Base-by-base conservation (phyloP, 495 filamentous ascomycete species). In the Daldinia decipiens region DNA sequence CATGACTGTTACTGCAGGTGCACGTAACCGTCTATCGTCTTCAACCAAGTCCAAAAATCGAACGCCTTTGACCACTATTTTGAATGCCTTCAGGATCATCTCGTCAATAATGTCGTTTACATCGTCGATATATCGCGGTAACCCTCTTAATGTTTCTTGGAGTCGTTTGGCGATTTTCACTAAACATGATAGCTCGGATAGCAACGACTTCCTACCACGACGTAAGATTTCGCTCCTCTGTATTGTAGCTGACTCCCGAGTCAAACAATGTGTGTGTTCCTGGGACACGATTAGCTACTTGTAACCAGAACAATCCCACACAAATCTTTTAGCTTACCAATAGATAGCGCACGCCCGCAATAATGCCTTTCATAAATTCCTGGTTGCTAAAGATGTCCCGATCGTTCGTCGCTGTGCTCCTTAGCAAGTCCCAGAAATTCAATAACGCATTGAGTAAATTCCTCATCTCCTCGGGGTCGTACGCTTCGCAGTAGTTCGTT, bases 401-500 rank as follows among this genome's bases (percentile, higher is more conserved):
- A 79, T 82, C 89, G 83, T 76, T 88, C 79, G 77, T 86, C 77
- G 77, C 87, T 80, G 84, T 75, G 84, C 91, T 82, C 86, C 89
- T 77, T 74, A 97, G 87, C 67, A 97, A 84, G 76, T 98, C 95
- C 92, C 94, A 98, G 64, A 98, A 93, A 68, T 93, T 90, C 8
- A 94, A 89, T 76, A 98, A 81, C 1, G 95, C 94, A 67, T 92
- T 92, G 27, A 99, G 84, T 32, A 98, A 85, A 64, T 87, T 91
- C 64, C 90, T 88, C 85, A 98, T 95, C 56, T 92, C 88, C 21
- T 93, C 84, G 52, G 93, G 91, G 68, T 97, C 92, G 77, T 97
- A 99, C 11, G 92, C 87, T 77, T 97, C 93, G 82, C 96, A 99
- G 78, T 98, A 98, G 78, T 99, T 99, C 3, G 96, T 98, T 31